Percentiles rank a stretch among this genome's conserved stretches.
phyloP scores from a whole-genome alignment of 148 eudicot species.

The Dysphania ambrosioides region DNA sequence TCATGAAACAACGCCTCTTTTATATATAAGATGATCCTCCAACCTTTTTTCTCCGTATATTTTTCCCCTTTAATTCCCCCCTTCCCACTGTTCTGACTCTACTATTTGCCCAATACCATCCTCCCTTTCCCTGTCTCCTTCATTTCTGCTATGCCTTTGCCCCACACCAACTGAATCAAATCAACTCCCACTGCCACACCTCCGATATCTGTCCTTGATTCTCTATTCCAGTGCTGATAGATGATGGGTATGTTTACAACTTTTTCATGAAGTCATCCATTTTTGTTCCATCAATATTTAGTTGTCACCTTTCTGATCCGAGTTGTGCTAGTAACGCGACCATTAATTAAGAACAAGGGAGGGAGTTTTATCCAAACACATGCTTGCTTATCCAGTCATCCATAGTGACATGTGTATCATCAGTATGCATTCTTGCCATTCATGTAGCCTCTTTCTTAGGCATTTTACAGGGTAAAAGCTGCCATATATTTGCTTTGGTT shows the following conservation, averaged over 20 bases:
- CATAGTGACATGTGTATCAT: neutral
- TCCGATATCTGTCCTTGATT: slow-evolving; percentile 6
- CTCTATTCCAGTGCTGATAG: neutral
- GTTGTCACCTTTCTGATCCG: neutral
- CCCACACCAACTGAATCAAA: slow-evolving; percentile 33
- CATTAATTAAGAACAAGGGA: no score
- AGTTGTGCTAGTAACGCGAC: no score
- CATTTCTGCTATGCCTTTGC: slow-evolving; percentile 21
- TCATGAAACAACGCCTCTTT: neutral
- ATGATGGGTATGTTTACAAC: slow-evolving; percentile 21
- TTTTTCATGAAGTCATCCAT: neutral
- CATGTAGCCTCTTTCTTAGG: neutral
- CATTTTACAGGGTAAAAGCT: slow-evolving; percentile 3
- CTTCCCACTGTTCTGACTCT: slow-evolving; percentile 31
- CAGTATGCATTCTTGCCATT: slow-evolving; percentile 18
- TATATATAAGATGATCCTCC: neutral
- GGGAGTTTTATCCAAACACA: neutral
- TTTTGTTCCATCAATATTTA: neutral
- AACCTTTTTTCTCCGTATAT: neutral
- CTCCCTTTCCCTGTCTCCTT: slow-evolving; percentile 12
- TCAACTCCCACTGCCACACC: slow-evolving; percentile 19
- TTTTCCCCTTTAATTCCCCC: slow-evolving; percentile 5
- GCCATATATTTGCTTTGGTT: neutral
- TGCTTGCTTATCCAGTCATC: neutral
- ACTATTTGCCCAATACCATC: slow-evolving; percentile 23